Evolutionary conservation across 2,329 filamentous ascomycete species (phyloP), one percentile per base, ranked within the genome.

Genomic region (Apiospora phragmitis): DNA sequence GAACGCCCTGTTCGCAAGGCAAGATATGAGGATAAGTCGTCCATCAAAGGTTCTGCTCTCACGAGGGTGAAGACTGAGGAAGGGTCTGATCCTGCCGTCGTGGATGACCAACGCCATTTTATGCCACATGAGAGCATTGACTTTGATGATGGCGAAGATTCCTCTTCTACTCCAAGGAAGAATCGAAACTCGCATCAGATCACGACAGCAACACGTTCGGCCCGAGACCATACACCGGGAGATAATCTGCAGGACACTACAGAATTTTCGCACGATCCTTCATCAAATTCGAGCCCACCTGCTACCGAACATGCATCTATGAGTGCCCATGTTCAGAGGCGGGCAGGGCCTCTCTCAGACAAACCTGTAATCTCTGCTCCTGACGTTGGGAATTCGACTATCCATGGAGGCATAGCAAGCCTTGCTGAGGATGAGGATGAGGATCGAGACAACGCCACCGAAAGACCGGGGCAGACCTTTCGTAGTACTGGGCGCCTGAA

Each of bases 81-180:
- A 43, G 72, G 75, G 55, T 80, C 81, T n/a, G 79, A 80, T 26
- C 77, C 76, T 0, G 72, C 78, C 2, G 69, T 78, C 55, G 76
- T 70, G 18, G 74, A 74, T 55, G 79, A 78, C 55, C 72, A 72
- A 21, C 72, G 72, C 65, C 71, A 73, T 12, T 81, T 84, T 71
- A 75, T 80, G 26, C 81, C 84, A 0, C 82, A 87, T 51, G 89
- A 90, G 68, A 92, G 89, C 69, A 83, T 92, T 68, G 90, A 92
- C 75, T 82, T 92, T 14, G 87, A 90, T 75, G 83, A 85, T 55
- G 80, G 84, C 68, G 85, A 83, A 9, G 79, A 78, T 55, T 80
- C 65, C 81, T 85, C 75, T 77, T 82, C 68, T 9, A 88, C 84
- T 16, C 83, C 82, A 68, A 81, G 80, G 73, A 83, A 65, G 85